A percentile compares a stretch with the other conserved stretches of the same genome.
phyloP scores from a whole-genome alignment of 2,329 filamentous ascomycete species.

The Alternaria ventricosa region DNA sequence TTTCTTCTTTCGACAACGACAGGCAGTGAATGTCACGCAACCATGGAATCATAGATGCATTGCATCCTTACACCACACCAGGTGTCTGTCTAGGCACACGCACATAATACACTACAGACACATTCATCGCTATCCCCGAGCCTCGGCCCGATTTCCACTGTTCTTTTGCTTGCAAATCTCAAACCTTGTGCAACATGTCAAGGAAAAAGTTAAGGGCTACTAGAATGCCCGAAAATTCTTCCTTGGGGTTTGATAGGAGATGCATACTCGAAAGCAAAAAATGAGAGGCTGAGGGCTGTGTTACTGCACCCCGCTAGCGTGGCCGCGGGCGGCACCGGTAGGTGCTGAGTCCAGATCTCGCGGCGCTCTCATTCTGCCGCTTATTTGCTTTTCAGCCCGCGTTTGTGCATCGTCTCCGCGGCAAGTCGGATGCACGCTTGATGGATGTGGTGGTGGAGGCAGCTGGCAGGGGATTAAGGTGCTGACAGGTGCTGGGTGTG shows the following conservation, averaged over 20 bases:
- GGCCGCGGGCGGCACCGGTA: neutral
- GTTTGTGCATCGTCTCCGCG: neutral
- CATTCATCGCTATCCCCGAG: neutral
- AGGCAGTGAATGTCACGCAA: neutral
- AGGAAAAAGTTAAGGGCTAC: neutral
- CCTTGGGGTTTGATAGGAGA: neutral
- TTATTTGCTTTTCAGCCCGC: neutral
- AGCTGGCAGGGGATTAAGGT: neutral
- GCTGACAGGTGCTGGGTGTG: neutral
- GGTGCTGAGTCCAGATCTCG: neutral
- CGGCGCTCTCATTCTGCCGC: neutral
- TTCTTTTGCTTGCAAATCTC: neutral
- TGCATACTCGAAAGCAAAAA: neutral
- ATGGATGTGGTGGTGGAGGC: neutral
- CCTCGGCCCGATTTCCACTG: neutral
- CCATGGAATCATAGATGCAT: neutral
- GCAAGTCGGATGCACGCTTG: neutral
- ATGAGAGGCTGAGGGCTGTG: neutral
- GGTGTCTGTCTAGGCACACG: neutral
- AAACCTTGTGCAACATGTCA: neutral
- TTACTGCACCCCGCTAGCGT: neutral
- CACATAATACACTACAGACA: neutral
- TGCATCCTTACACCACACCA: neutral
- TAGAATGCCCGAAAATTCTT: neutral
- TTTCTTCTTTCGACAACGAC: neutral